Evolutionary conservation across 352 stramenopile genomes (phyloP).

Genomic region (Pythium sukuiense): DNA sequence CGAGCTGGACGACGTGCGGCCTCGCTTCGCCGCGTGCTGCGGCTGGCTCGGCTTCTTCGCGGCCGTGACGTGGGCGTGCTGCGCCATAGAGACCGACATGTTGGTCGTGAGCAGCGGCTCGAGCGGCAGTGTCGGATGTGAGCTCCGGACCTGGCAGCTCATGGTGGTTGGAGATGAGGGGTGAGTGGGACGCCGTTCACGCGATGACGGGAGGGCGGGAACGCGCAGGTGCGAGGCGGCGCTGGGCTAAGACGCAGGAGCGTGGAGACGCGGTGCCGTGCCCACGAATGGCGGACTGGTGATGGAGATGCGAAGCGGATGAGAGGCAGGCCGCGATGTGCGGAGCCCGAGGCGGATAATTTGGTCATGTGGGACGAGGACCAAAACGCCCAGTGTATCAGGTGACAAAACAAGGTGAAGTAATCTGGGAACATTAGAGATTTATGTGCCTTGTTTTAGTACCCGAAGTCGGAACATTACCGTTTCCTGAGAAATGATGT

Average conservation of each 20-base stretch:
- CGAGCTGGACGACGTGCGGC: conserved; percentile 28
- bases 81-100: conserved; percentile 21
- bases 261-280: not conserved
- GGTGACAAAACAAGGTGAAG: not conserved
- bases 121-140: conserved; percentile 9
- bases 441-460: not conserved
- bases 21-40: conserved; percentile 8
- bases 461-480: too few species aligned
- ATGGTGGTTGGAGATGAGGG: conserved; percentile 3
- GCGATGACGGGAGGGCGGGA: not conserved
- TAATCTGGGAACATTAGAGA: too few species aligned
- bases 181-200: not conserved
- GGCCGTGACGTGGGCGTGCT: conserved; percentile 1
- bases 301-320: not conserved
- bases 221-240: not conserved
- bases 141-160: conserved; percentile 19
- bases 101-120: conserved; percentile 27
- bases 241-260: not conserved
- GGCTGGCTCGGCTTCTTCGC: conserved; percentile 12
- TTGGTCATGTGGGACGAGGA: conserved; percentile 7
- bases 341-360: not conserved
- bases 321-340: not conserved
- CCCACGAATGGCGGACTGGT: not conserved
- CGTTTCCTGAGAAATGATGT: too few species aligned
- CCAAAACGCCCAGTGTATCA: conserved; percentile 1